phyloP scores from a whole-genome alignment of 805 yeast species.

The Metschnikowia orientalis region DNA sequence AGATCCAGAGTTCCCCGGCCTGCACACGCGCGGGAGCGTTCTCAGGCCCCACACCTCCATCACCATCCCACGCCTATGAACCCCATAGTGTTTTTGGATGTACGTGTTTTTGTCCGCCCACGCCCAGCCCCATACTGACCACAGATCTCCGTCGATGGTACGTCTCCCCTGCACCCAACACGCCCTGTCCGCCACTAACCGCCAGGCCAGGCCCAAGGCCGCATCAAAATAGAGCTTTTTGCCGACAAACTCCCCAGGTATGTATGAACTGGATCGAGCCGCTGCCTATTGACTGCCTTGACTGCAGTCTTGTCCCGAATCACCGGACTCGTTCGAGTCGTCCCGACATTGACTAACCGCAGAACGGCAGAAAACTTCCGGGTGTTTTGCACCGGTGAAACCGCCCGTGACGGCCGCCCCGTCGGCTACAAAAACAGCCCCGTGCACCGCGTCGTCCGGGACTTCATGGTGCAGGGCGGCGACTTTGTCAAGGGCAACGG shows the following conservation, averaged over 20 bases:
- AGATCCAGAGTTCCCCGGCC: too few relatives aligned
- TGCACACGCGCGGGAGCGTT: too few relatives aligned
- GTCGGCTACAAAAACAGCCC: conserved; percentile 38
- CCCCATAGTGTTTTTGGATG: conserved; percentile 6
- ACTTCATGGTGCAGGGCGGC: conserved; percentile 46
- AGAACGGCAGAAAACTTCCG: conserved; percentile 48
- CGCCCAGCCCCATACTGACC: conserved; percentile 8
- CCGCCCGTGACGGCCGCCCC: conserved; percentile 33
- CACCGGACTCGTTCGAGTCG: background rate
- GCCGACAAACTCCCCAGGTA: conserved; percentile 36
- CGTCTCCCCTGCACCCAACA: conserved; percentile 8
- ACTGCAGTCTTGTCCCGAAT: background rate
- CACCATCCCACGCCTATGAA: too few relatives aligned
- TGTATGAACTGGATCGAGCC: too few relatives aligned
- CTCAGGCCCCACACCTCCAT: too few relatives aligned
- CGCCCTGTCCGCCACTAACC: conserved; percentile 4
- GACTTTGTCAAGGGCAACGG: conserved; percentile 45
- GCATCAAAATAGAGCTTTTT: conserved; percentile 44
- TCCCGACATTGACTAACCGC: conserved; percentile 3
- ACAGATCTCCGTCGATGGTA: conserved; percentile 26
- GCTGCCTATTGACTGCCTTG: too few relatives aligned
- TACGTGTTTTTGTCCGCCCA: background rate
- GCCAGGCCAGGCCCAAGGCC: conserved; percentile 25
- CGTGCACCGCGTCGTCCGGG: conserved; percentile 41
- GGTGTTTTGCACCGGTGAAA: conserved; percentile 51